phyloP scores from a whole-genome alignment of 805 yeast species.

The Wickerhamiella bombiphila region DNA sequence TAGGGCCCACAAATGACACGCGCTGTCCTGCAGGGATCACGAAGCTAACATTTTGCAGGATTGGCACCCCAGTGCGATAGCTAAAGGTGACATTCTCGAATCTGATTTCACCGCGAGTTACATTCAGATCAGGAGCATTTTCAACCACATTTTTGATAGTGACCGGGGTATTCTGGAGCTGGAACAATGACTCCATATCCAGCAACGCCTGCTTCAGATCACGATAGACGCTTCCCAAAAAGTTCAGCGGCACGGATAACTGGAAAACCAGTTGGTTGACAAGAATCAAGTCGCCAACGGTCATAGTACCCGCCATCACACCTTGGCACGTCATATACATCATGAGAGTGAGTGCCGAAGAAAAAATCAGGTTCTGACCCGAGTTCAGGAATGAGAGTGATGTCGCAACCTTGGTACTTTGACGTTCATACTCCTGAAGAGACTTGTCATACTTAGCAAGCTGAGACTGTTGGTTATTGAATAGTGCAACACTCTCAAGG shows the following conservation, averaged over 20 bases:
- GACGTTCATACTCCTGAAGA: constrained; percentile 54
- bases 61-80: constrained; percentile 78
- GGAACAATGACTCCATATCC: constrained; percentile 92
- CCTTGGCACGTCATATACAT: constrained; percentile 98
- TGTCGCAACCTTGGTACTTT: constrained; percentile 58
- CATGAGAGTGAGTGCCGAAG: constrained; percentile 85
- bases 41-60: constrained; percentile 65
- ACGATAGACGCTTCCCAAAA: constrained; percentile 87
- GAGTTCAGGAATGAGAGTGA: constrained; percentile 60
- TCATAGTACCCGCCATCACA: constrained; percentile 63
- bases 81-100: constrained; percentile 92
- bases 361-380: constrained; percentile 67
- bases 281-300: constrained; percentile 89
- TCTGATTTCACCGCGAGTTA: constrained; percentile 42
- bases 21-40: constrained; percentile 80
- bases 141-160: constrained; percentile 44
- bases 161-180: constrained; percentile 62
- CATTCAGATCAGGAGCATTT: constrained; percentile 42
- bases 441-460: constrained; percentile 67
- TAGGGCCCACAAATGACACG: constrained; percentile 92
- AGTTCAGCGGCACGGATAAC: constrained; percentile 84
- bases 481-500: constrained; percentile 86
- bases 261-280: constrained; percentile 95
- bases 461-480: constrained; percentile 77
- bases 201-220: constrained; percentile 83